These are phyloP conservation scores for Hericium erinaceus DNA, from an alignment of 768 basidiomycete species.

Conservation along the genomic window DNA sequence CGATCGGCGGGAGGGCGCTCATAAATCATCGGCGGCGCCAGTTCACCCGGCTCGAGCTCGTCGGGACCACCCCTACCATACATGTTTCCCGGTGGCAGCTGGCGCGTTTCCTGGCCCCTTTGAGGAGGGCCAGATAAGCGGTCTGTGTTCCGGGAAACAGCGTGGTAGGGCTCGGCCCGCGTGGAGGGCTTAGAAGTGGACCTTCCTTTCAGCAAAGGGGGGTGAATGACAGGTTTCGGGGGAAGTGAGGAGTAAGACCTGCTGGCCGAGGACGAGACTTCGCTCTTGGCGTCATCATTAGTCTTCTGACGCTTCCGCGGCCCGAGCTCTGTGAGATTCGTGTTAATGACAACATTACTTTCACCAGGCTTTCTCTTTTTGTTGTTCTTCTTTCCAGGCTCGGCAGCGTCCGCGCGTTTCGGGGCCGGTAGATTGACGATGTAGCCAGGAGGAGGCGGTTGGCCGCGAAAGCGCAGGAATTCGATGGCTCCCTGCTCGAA, in stretches of 20 bases:
- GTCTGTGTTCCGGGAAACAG: not conserved
- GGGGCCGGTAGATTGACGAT: conserved; percentile 5
- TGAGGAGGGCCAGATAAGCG: not conserved
- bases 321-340: not conserved
- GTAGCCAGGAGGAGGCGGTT: conserved; percentile 21
- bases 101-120: not conserved
- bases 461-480: conserved; percentile 46
- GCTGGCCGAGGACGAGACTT: not conserved
- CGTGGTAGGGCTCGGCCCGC: not conserved
- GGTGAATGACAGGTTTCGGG: not conserved
- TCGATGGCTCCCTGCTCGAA: conserved; percentile 49
- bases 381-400: conserved; percentile 3
- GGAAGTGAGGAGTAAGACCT: not conserved
- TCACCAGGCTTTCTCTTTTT: not conserved
- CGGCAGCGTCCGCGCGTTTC: not conserved
- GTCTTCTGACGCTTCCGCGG: not conserved
- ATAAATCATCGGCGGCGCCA: not conserved
- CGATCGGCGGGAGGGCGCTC: not conserved
- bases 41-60: not conserved
- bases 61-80: not conserved
- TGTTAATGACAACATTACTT: not conserved
- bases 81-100: not conserved
- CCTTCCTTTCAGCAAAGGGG: not conserved
- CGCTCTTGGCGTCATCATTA: not conserved
- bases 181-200: not conserved